Evolutionary conservation across 805 yeast genomes (phyloP), one percentile per base, ranked within the genome.

Genomic region (Candida parachauliodes): DNA sequence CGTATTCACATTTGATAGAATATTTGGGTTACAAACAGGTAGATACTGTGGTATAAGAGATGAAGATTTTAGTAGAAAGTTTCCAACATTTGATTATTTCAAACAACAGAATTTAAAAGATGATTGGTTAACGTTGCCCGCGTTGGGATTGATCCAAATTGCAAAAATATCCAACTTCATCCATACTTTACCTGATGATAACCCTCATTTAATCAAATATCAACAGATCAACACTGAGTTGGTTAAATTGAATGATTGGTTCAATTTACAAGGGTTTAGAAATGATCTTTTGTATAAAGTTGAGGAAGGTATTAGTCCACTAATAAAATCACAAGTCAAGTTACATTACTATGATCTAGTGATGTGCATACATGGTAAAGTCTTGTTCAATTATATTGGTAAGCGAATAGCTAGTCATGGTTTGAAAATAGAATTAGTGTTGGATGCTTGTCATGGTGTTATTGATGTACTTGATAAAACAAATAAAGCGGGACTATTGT

Each of bases 1-100:
- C 15, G 74, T 72, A 5, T 79, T 70, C 46, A 65, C 75, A 1
- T 59, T 74, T 58, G 86, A 79, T 47, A 62, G 78, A 42, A 42
- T 77, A 11, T 52, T 76, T 42, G 76, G 75, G 4, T 55, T 77
- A 28, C 82, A 76, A 41, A 62, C 68, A 26, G 84, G 83, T 1
- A 56, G 77, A 31, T 57, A 61, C 32, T 59, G 57, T 51, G 62
- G 58, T 21, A 54, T 60, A 23, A 44, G 51, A 12, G 70, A 63
- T 16, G 54, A 52, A 10, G 74, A 70, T 35, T 53, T 68, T 16
- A 50, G 54, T n/a, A 48, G 65, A 3, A 47, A 39, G 2, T 62
- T 48, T 42, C 76, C 70, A 1, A 36, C 45, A 27, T 42, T 45
- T 25, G 61, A 64, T 36, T 34, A 36, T 16, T 52, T 45, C 36